Evolutionary conservation across 305 asterid genomes (phyloP).

Genomic region (Petunia hybrid): DNA sequence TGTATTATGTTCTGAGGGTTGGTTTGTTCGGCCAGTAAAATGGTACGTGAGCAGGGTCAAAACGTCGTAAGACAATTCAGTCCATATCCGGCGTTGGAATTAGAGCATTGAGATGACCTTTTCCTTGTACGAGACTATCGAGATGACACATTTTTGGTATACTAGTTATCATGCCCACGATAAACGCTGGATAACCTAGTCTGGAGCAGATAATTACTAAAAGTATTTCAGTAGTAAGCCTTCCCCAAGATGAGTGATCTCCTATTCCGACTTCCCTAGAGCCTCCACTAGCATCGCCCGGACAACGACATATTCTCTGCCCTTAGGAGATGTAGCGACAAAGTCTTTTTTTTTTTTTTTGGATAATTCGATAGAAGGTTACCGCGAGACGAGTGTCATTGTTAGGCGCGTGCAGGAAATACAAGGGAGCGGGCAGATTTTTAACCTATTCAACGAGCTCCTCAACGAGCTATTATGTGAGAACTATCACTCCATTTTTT

Average conservation of each 20-base stretch:
- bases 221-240: conserved; percentile 15
- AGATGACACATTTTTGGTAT: background rate
- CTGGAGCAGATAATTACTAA: conserved; percentile 9
- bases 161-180: background rate
- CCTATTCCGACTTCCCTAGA: background rate
- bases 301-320: no score
- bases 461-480: no score
- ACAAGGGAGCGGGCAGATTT: no score
- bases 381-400: no score
- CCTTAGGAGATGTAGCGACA: no score
- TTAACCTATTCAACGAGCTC: no score
- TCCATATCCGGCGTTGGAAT: background rate
- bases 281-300: background rate
- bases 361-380: no score
- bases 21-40: background rate
- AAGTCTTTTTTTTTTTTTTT: no score
- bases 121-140: conserved; percentile 7
- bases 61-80: background rate
- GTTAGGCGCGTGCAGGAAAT: no score
- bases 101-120: background rate
- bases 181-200: conserved; percentile 8
- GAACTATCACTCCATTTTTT: no score
- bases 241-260: background rate
- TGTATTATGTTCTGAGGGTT: no score
- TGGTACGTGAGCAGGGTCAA: background rate